Percentiles rank a stretch among this genome's conserved stretches.
Evolutionary conservation across 352 stramenopile genomes (phyloP).

Genomic region (Phytophthora tentaculata): DNA sequence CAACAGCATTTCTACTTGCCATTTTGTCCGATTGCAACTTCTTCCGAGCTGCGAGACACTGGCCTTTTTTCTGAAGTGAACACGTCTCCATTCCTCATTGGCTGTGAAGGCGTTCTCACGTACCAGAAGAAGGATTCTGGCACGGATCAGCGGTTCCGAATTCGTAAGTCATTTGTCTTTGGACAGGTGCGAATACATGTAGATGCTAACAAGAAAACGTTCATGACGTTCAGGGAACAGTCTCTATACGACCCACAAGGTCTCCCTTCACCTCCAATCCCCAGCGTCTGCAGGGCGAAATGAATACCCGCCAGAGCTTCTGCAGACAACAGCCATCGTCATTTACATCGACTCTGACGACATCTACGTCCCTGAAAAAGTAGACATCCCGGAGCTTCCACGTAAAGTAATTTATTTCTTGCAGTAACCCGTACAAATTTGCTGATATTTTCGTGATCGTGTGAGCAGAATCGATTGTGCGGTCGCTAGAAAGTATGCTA

Average conservation of each 20-base stretch:
- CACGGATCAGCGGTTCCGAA: conserved; percentile 60
- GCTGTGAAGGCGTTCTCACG: conserved; percentile 52
- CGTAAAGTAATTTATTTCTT: no score
- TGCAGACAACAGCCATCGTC: conserved; percentile 58
- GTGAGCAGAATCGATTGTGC: conserved; percentile 56
- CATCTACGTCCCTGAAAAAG: conserved; percentile 65
- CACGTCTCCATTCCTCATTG: conserved; percentile 54
- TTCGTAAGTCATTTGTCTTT: conserved; percentile 51
- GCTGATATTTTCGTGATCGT: background rate
- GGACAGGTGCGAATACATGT: no score
- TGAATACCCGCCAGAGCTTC: conserved; percentile 50
- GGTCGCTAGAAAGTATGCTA: conserved; percentile 53
- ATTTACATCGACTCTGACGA: conserved; percentile 77
- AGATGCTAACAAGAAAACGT: no score
- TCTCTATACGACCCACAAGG: conserved; percentile 72
- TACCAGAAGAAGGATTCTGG: conserved; percentile 57
- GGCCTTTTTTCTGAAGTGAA: conserved; percentile 41
- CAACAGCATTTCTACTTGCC: conserved; percentile 65
- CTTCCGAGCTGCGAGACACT: conserved; percentile 37
- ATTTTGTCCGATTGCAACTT: conserved; percentile 52
- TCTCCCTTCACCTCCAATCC: conserved; percentile 47
- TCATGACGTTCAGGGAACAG: conserved; percentile 72
- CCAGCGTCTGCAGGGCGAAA: conserved; percentile 3
- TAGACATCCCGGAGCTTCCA: conserved; percentile 72
- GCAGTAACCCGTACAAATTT: background rate